Base-by-base conservation (phyloP, 2,329 filamentous ascomycete species). In the Penicillium expansum region DNA sequence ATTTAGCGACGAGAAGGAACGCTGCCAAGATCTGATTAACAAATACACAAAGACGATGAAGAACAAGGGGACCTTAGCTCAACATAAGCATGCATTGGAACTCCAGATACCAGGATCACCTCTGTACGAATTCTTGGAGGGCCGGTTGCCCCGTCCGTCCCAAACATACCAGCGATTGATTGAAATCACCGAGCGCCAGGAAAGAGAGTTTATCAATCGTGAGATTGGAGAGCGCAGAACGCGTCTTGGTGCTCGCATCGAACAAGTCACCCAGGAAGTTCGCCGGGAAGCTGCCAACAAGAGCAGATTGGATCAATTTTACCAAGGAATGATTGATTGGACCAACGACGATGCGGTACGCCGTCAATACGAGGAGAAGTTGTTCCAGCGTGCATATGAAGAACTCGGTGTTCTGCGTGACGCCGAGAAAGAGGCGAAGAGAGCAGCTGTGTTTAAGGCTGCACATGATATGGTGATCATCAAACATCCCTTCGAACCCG, bases 381-480 rank as follows among this genome's bases (percentile, higher is more conserved):
- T 97, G 14, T 76, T 99, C 4, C 84, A 88, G 60, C 85, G 92
- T 69, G 90, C 88, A 59, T 88, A 92, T 64, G 92, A 97, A 56
- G 83, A 85, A 5, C 81, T 99, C 1, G 74, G 88, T 9, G 86
- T 90, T 29, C 80, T 91, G 16, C 84, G 87, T 3, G 59, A 80
- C 1, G 85, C 87, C 4, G 78, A 86, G 56, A 97, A 97, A 74
- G 70, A 76, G 1, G 74, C 79, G 18, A 92, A 95, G 72, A 83
- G 90, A 27, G 79, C 85, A 35, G 86, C 89, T 61, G 88, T 96
- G 0, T 76, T 89, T 67, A 87, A 89, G 58, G 79, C 94, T 51
- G 92, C 93, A 0, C 86, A 87, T 61, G 94, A 93, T 59, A 96
- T 99, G 90, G 93, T 99, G 59, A 90, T 96, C 58, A 94, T 99